Evolutionary conservation across 2,329 filamentous ascomycete genomes (phyloP), one percentile per base, ranked within the genome.

Genomic region (Rutstroemia sp.): DNA sequence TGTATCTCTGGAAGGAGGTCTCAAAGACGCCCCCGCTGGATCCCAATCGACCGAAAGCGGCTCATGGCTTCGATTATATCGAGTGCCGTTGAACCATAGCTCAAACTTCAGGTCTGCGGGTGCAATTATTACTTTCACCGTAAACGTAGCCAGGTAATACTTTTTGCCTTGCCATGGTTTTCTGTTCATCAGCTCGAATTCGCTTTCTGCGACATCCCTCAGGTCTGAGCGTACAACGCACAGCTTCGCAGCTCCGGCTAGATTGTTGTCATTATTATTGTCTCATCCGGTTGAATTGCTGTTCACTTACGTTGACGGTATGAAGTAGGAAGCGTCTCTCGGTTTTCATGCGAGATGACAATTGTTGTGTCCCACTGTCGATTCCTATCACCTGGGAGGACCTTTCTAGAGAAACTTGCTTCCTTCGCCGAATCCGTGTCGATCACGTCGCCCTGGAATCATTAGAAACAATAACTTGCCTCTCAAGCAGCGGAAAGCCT

Each of bases 91-190:
- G 56, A 73, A 75, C 74, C 74, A 77, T 2, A 76, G 60, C 58
- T 74, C 72, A 47, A 76, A 76, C 5, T 67, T 64, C 38, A 84
- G 68, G 56, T 84, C 81, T 0, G 82, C 76, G 0, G 78, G 75
- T 0, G 78, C 79, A 3, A 79, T 76, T 38, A 81, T 71, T 4
- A 81, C 78, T 55, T 79, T 75, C 0, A 84, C 74, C 50, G 80
- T 77, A 51, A 76, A 76, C 6, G 67, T 67, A 47, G 71, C 74
- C 4, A 73, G 60, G 45, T 72, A 76, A 54, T 69, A 76, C 51
- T 68, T 66, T 8, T 72, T 69, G 16, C 64, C 66, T 7, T 63
- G 62, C 51, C 73, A 70, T 17, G 70, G 68, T 3, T 70, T 59
- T 47, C 73, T 73, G 46, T 73, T 63, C 57, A 72, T 74, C 38